A percentile compares a stretch with the other conserved stretches of the same genome.
Evolutionary conservation across 345 rosid genomes (phyloP).

Genomic region (Acer campestre): DNA sequence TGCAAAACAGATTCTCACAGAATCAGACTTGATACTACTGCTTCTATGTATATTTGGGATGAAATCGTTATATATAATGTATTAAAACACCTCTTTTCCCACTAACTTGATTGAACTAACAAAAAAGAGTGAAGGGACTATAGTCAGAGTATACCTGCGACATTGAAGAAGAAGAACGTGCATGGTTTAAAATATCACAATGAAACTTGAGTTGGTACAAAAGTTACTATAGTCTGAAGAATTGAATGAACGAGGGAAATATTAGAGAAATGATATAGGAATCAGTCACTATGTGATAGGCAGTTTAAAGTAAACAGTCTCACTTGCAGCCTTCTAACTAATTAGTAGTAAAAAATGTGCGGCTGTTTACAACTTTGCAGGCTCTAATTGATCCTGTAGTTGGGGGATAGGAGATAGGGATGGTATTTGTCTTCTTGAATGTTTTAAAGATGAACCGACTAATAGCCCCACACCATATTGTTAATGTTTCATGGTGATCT

Average conservation of each 20-base stretch:
- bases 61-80: not conserved
- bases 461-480: too few species aligned
- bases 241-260: not conserved
- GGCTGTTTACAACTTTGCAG: not conserved
- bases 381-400: too few species aligned
- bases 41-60: not conserved
- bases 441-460: too few species aligned
- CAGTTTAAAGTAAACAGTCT: not conserved
- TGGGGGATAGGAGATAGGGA: too few species aligned
- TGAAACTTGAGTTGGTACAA: not conserved
- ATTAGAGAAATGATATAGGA: not conserved
- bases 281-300: not conserved
- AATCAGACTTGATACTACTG: not conserved
- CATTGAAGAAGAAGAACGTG: not conserved
- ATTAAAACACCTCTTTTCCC: not conserved
- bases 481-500: too few species aligned
- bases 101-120: too few species aligned
- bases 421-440: too few species aligned
- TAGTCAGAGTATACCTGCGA: not conserved
- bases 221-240: not conserved
- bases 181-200: not conserved
- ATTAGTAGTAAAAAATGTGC: too few species aligned
- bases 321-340: not conserved
- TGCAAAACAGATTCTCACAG: not conserved
- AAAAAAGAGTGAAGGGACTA: not conserved